phyloP scores from a whole-genome alignment of 2,329 filamentous ascomycete genomes.

The Pseudocercospora vitis region DNA sequence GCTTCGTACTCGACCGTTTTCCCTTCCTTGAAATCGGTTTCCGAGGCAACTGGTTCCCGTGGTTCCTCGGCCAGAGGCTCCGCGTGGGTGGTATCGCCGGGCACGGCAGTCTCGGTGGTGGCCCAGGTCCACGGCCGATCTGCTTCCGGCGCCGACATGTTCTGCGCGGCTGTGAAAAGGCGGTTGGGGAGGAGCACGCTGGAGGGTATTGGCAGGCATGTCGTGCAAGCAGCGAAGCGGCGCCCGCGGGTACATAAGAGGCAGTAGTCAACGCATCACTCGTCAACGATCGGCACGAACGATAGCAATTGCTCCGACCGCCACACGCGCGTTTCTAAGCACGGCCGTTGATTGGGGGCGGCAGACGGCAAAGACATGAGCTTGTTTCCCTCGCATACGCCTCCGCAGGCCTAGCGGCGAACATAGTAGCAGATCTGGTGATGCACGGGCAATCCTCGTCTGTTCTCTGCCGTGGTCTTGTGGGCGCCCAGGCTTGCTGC shows the following conservation, averaged over 20 bases:
- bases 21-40: conserved; percentile 39
- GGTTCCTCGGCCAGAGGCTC: conserved; percentile 45
- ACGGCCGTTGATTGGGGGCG: background rate
- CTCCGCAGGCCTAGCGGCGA: conserved; percentile 4
- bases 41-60: conserved; percentile 38
- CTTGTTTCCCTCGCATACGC: conserved; percentile 2
- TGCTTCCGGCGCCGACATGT: conserved; percentile 23
- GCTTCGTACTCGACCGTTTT: conserved; percentile 36
- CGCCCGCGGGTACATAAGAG: background rate
- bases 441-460: conserved; percentile 1
- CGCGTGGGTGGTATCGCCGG: conserved; percentile 33
- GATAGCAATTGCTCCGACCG: conserved; percentile 2
- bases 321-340: conserved; percentile 1
- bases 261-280: conserved; percentile 5
- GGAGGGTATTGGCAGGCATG: background rate
- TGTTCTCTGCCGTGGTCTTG: background rate
- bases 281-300: conserved; percentile 5
- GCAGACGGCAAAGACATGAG: conserved; percentile 5
- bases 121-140: conserved; percentile 18
- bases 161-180: conserved; percentile 9
- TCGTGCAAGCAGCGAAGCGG: background rate
- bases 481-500: background rate
- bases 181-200: background rate
- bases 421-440: conserved; percentile 1
- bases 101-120: conserved; percentile 19